Percentiles rank a stretch among this genome's conserved stretches.
Evolutionary conservation across 805 yeast genomes (phyloP).

Genomic region (Ogataea paraovalis): DNA sequence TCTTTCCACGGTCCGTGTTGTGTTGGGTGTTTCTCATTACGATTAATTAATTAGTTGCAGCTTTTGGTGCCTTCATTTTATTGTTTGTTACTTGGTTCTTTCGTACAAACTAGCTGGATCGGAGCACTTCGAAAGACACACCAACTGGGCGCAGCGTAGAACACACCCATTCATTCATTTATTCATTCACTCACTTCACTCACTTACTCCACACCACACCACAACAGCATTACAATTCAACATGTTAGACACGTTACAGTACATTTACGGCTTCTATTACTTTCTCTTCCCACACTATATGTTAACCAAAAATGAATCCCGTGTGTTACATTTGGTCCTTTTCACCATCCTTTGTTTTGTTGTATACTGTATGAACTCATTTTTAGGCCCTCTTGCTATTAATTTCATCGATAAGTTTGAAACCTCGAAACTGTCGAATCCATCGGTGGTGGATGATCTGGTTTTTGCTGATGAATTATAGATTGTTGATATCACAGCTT

Average conservation of each 20-base stretch:
- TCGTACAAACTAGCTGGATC: too few species aligned
- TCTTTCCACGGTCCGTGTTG: too few species aligned
- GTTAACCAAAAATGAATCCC: slow-evolving; percentile 43
- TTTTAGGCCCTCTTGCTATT: neutral
- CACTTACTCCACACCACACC: too few species aligned
- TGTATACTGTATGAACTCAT: slow-evolving; percentile 7
- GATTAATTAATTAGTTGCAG: too few species aligned
- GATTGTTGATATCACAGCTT: neutral
- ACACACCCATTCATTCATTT: too few species aligned
- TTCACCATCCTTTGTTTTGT: slow-evolving; percentile 18
- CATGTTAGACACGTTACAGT: slow-evolving; percentile 7
- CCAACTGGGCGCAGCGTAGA: too few species aligned
- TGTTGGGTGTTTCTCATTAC: too few species aligned
- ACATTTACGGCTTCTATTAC: slow-evolving; percentile 32
- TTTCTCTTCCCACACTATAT: slow-evolving; percentile 45
- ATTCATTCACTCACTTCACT: too few species aligned
- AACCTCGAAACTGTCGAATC: neutral
- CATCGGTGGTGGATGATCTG: neutral
- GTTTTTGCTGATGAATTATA: neutral
- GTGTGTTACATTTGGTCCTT: slow-evolving; percentile 19
- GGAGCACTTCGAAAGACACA: too few species aligned
- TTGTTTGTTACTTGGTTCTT: too few species aligned
- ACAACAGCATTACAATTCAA: too few species aligned
- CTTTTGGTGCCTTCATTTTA: too few species aligned
- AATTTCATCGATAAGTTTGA: neutral